Evolutionary conservation across 1,284 basidiomycete genomes (phyloP), one percentile per base, ranked within the genome.

Genomic region (Apiotrichum mycotoxinovorans): DNA sequence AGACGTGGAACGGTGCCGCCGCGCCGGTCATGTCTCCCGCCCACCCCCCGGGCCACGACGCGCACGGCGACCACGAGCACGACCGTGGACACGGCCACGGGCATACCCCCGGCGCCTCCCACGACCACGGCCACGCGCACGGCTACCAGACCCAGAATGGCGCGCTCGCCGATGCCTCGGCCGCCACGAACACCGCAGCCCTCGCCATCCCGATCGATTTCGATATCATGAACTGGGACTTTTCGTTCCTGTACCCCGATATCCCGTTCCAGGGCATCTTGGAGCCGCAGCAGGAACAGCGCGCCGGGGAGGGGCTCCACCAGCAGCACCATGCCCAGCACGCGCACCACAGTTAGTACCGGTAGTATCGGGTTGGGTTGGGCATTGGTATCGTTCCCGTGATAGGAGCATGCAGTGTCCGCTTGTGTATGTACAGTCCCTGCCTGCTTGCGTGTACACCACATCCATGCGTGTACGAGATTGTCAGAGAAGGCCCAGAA

Each of bases 221-320:
- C n/a, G 57, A 58, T 35, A 34, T 58, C 18, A 51, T 58, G 52
- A 51, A 54, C 43, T 58, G 52, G 52, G 57, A 58, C 42, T 35
- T 58, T 35, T 51, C 48, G 22, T 18, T 58, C 12, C 25, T 58
- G 35, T 58, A 54, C 26, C 52, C 57, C 37, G 52, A 57, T 26
- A n/a, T 57, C 23, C 15, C 40, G 11, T 26, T 56, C 15, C 23
- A 18, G 18, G 11, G 14, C 20, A n/a, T 49, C 4, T 18, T 27
- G 42, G 25, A 43, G 14, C 23, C 9, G 11, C 2, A 2, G 23
- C 23, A 27, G n/a, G 42, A n/a, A 15, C 42, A 9, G 11, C 20
- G n/a, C n/a, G n/a, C n/a, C n/a, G n/a, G n/a, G n/a, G n/a, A n/a
- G n/a, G n/a, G 35, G 14, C 35, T n/a, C 8, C 35, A 37, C 7